Base-by-base conservation (phyloP, 1,284 basidiomycete genomes). In the Sphaerobolus stellatus region DNA sequence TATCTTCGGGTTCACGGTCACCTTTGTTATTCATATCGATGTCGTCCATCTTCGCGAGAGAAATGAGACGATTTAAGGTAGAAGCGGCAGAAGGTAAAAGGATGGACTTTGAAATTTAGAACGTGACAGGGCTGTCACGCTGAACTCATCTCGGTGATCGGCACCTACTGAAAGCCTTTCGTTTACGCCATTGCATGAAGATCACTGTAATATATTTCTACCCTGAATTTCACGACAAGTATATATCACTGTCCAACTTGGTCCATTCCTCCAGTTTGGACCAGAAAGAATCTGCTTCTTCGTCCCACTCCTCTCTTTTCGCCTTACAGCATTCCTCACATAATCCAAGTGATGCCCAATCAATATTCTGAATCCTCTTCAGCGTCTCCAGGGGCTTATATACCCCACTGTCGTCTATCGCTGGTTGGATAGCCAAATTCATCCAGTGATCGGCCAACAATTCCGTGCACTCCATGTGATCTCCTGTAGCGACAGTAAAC, bases 401-500 rank as follows among this genome's bases (percentile, higher is more conserved):
- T 45, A 84, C 82, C 14, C 80, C 80, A 50, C 78, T 77, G 52
- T 75, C 70, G 8, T 71, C 70, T 24, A 89, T 73, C 0, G 85
- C 84, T 11, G 82, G 83, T 45, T 79, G 71, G 36, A 86, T 84
- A 11, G 89, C 84, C 33, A 81, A 71, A 14, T 74, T 60, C 77
- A 88, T 85, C 87, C 87, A 90, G 49, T 69, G 74, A 54, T 84
- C 82, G 0, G 85, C 87, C 53, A 89, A 76, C 0, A 81, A 68
- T 63, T 87, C 81, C 8, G 86, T 88, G 66, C 88, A 90, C 2
- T 69, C 71, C 84, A 88, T 87, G 64, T 89, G 87, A 2, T 75
- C 70, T 14, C 83, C 83, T 6, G 80, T 76, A 16, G 84, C 78
- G 38, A 84, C 79, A 3, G 88, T 88, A 66, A 89, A 89, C 2